Evolutionary conservation across 768 basidiomycete genomes (phyloP).

Genomic region (Tulasnella sp.): DNA sequence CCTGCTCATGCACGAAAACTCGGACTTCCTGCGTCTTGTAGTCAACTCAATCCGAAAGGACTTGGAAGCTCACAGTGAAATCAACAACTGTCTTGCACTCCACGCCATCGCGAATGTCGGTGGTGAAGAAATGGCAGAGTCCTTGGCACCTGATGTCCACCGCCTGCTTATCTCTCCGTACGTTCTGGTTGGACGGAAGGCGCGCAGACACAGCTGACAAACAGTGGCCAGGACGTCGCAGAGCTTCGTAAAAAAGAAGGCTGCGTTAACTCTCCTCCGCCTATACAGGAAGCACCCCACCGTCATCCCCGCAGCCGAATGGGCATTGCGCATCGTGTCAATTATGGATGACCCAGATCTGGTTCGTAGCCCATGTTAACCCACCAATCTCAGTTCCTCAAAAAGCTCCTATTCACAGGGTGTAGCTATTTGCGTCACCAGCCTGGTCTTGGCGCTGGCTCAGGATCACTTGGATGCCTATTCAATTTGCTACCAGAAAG

Average conservation of each 20-base stretch:
- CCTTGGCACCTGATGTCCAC: slow-evolving; percentile 91
- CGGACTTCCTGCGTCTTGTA: slow-evolving; percentile 92
- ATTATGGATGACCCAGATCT: slow-evolving; percentile 94
- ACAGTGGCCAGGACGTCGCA: slow-evolving; percentile 73
- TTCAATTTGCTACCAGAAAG: slow-evolving; percentile 91
- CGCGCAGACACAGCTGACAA: not conserved
- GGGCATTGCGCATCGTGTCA: slow-evolving; percentile 92
- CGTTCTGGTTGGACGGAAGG: slow-evolving; percentile 38
- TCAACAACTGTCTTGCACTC: slow-evolving; percentile 93
- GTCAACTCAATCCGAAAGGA: slow-evolving; percentile 99
- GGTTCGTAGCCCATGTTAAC: slow-evolving; percentile 47
- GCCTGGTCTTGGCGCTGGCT: slow-evolving; percentile 89
- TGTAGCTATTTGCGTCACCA: slow-evolving; percentile 92
- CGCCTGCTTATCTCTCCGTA: slow-evolving; percentile 93
- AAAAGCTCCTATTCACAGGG: slow-evolving; percentile 57
- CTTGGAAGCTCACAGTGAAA: slow-evolving; percentile 89
- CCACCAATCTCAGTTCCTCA: not conserved
- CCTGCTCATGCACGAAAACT: slow-evolving; percentile 97
- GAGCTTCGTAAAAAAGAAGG: slow-evolving; percentile 97
- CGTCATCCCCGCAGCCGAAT: slow-evolving; percentile 90
- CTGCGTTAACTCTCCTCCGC: slow-evolving; percentile 88
- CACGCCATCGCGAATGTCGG: slow-evolving; percentile 99
- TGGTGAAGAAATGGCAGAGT: slow-evolving; percentile 97
- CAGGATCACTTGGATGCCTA: slow-evolving; percentile 92
- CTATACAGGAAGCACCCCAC: slow-evolving; percentile 96